phyloP scores from a whole-genome alignment of 225 moss, liverwort and hornwort genomes.

The Marchantia polymorpha region DNA sequence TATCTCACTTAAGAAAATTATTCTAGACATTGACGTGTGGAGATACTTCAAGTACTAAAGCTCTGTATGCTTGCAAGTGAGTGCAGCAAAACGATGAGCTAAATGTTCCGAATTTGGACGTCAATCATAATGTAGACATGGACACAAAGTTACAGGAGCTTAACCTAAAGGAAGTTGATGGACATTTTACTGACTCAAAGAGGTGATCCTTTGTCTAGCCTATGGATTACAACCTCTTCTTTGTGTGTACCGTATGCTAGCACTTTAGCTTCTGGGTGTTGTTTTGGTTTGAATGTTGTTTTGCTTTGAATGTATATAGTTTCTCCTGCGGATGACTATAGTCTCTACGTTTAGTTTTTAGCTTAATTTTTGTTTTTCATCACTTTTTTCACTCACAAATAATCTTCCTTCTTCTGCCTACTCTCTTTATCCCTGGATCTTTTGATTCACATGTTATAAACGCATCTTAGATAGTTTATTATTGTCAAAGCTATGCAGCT shows the following conservation, averaged over 20 bases:
- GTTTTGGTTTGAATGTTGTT: background rate
- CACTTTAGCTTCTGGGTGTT: background rate
- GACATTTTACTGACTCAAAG: background rate
- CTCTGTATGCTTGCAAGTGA: background rate
- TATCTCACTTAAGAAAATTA: no score
- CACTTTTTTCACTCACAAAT: no score
- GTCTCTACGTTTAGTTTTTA: no score
- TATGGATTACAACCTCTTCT: background rate
- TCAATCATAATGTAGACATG: background rate
- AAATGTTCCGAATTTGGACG: background rate
- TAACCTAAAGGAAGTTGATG: slow-evolving; percentile 1
- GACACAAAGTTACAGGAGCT: slow-evolving; percentile 19
- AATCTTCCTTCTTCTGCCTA: no score
- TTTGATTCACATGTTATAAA: background rate
- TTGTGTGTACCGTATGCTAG: no score
- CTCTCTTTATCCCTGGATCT: background rate
- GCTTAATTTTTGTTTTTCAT: no score
- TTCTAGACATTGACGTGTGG: background rate
- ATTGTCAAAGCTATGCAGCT: background rate
- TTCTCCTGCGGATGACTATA: no score
- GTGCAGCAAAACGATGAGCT: slow-evolving; percentile 25
- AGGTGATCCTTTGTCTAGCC: background rate
- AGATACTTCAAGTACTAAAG: background rate
- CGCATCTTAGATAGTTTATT: no score
- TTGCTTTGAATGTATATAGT: background rate